Conservation (phyloP, 139 green algal genomes). For the Chlorella sp. region DNA sequence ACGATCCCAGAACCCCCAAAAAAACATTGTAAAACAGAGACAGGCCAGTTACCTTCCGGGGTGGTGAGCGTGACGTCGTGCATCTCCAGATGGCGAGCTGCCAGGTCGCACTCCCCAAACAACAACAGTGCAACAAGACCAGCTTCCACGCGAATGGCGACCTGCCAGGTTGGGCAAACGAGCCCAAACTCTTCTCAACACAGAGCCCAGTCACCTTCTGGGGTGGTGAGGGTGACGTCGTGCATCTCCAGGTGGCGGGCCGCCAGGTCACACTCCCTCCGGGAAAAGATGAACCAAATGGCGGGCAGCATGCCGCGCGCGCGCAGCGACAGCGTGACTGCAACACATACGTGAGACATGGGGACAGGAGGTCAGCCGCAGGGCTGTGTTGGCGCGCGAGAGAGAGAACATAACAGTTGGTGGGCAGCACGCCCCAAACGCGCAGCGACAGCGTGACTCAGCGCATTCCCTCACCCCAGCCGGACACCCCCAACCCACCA, state of each 20-base stretch:
- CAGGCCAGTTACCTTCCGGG: background rate
- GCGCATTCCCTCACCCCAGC: too few relatives aligned
- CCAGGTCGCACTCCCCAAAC: constrained; percentile 82
- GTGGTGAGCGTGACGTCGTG: constrained; percentile 55
- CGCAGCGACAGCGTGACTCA: constrained; percentile 52
- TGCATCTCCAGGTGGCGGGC: constrained; percentile 24
- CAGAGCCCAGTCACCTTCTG: background rate
- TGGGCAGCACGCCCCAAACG: constrained; percentile 78
- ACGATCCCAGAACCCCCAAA: too few relatives aligned
- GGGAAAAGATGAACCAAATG: constrained; percentile 94
- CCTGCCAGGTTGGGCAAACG: background rate
- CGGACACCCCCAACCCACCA: background rate
- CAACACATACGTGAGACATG: too few relatives aligned
- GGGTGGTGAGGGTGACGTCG: constrained; percentile 54
- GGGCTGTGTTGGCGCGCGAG: too few relatives aligned
- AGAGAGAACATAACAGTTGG: constrained; percentile 93
- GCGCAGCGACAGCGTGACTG: constrained; percentile 52
- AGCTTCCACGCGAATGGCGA: too few relatives aligned
- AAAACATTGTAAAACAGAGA: too few relatives aligned
- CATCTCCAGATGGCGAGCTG: constrained; percentile 20
- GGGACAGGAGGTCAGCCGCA: too few relatives aligned
- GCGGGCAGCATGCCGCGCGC: constrained; percentile 81
- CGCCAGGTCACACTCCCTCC: constrained; percentile 78
- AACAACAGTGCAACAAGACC: too few relatives aligned
- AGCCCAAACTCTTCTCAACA: too few relatives aligned